These are phyloP conservation scores for Ophiostoma montium DNA, from an alignment of 2,329 filamentous ascomycete genomes.

Conservation along the genomic window DNA sequence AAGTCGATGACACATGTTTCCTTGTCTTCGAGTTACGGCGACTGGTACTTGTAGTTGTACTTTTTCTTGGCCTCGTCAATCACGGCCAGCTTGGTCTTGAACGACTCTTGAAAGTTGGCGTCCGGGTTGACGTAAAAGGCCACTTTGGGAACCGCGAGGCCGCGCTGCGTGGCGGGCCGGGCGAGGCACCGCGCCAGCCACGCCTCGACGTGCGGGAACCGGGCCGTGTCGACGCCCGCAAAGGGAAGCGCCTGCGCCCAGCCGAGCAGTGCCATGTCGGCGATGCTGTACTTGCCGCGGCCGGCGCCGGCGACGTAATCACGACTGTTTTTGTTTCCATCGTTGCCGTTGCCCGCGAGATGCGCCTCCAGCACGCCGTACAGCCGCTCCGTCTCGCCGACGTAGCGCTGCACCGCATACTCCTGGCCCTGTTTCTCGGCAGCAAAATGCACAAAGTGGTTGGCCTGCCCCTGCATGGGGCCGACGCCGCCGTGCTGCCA, in stretches of 20 bases:
- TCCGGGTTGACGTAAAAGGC: slow-evolving; percentile 24
- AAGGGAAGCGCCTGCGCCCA: slow-evolving; percentile 49
- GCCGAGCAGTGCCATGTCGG: slow-evolving; percentile 58
- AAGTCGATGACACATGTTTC: no score
- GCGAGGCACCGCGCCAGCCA: slow-evolving; percentile 51
- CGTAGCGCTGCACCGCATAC: slow-evolving; percentile 59
- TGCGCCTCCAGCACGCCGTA: slow-evolving; percentile 59
- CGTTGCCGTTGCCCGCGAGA: no score
- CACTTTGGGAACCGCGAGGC: slow-evolving; percentile 41
- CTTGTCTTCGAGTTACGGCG: no score
- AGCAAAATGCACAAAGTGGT: slow-evolving; percentile 56
- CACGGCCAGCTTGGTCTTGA: slow-evolving; percentile 23
- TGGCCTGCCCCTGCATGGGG: slow-evolving; percentile 60
- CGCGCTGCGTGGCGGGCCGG: slow-evolving; percentile 48
- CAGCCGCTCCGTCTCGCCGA: slow-evolving; percentile 60
- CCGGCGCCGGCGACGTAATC: slow-evolving; percentile 40
- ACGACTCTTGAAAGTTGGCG: slow-evolving; percentile 27
- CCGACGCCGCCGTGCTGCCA: slow-evolving; percentile 66
- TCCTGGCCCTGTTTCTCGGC: slow-evolving; percentile 49
- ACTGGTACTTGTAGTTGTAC: slow-evolving; percentile 33
- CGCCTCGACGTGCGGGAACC: slow-evolving; percentile 50
- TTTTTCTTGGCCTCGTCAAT: slow-evolving; percentile 29
- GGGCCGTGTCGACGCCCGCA: slow-evolving; percentile 45
- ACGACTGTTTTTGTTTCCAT: no score
- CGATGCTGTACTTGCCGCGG: slow-evolving; percentile 45